phyloP scores from a whole-genome alignment of 768 basidiomycete species.

The Tephrocybe sp. region DNA sequence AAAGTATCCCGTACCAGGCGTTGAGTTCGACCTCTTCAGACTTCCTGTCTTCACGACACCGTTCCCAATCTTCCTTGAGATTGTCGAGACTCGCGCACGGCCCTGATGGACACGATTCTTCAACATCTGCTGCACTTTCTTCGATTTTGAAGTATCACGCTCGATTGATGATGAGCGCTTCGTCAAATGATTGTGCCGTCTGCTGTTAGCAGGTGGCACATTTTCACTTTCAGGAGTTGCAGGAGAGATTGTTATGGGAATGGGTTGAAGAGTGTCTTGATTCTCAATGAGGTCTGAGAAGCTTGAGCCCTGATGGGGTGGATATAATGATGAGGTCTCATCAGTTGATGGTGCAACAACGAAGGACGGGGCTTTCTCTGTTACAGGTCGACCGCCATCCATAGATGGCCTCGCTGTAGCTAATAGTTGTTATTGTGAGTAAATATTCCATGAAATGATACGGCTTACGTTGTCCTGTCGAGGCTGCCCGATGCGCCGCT shows the following conservation, averaged over 20 bases:
- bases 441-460: neutral
- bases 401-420: conserved; percentile 17
- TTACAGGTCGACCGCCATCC: conserved; percentile 13
- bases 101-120: conserved; percentile 75
- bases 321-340: conserved; percentile 1
- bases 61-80: conserved; percentile 74
- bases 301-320: neutral
- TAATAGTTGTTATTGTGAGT: neutral
- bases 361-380: conserved; percentile 13
- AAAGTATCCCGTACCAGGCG: conserved; percentile 53
- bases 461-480: conserved; percentile 12
- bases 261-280: conserved; percentile 22
- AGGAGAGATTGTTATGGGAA: conserved; percentile 62
- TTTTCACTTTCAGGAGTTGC: conserved; percentile 48
- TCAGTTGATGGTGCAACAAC: neutral
- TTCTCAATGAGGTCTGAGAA: conserved; percentile 3
- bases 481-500: conserved; percentile 49
- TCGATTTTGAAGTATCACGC: conserved; percentile 54
- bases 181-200: conserved; percentile 2
- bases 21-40: conserved; percentile 62
- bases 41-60: conserved; percentile 59
- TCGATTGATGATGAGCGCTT: conserved; percentile 42
- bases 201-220: neutral
- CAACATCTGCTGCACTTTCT: conserved; percentile 75
- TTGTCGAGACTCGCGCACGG: conserved; percentile 70